phyloP scores from a whole-genome alignment of 2,329 filamentous ascomycete genomes.

The Scytalidium lignicola region DNA sequence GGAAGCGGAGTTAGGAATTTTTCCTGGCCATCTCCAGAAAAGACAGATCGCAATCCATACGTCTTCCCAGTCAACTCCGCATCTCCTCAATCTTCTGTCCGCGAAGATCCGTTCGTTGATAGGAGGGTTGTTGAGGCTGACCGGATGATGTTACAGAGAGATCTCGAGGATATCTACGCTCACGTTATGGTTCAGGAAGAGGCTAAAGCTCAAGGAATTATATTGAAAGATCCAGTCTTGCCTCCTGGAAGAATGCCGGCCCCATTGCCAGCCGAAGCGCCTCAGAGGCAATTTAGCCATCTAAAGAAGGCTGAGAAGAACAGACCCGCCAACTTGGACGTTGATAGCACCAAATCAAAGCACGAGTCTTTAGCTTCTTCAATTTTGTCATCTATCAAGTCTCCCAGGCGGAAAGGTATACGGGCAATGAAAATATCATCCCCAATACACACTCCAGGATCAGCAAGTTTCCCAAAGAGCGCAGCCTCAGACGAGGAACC shows the following conservation, averaged over 20 bases:
- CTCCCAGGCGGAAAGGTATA: constrained; percentile 38
- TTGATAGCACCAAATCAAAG: constrained; percentile 34
- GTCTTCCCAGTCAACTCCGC: constrained; percentile 37
- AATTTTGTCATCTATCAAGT: constrained; percentile 56
- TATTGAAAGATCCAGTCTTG: constrained; percentile 37
- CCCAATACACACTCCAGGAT: constrained; percentile 60
- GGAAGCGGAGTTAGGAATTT: constrained; percentile 33
- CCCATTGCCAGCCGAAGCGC: constrained; percentile 22
- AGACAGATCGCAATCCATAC: constrained; percentile 36
- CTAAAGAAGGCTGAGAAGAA: constrained; percentile 45
- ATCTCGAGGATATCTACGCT: constrained; percentile 87
- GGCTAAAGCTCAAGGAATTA: constrained; percentile 53
- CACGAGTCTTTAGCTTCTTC: constrained; percentile 52
- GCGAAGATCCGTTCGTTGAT: constrained; percentile 69
- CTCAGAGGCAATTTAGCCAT: constrained; percentile 26
- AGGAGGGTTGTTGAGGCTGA: constrained; percentile 70
- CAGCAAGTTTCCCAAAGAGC: constrained; percentile 51
- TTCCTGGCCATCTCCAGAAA: constrained; percentile 44
- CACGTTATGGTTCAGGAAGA: constrained; percentile 88
- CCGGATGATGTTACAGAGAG: constrained; percentile 67
- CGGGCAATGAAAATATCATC: constrained; percentile 55
- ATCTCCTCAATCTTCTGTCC: constrained; percentile 31
- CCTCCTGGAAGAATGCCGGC: constrained; percentile 15
- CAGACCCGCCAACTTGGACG: constrained; percentile 33
- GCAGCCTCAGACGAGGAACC: constrained; percentile 49